Conservation (phyloP, 345 rosid genomes). For the Camelina sativa region DNA sequence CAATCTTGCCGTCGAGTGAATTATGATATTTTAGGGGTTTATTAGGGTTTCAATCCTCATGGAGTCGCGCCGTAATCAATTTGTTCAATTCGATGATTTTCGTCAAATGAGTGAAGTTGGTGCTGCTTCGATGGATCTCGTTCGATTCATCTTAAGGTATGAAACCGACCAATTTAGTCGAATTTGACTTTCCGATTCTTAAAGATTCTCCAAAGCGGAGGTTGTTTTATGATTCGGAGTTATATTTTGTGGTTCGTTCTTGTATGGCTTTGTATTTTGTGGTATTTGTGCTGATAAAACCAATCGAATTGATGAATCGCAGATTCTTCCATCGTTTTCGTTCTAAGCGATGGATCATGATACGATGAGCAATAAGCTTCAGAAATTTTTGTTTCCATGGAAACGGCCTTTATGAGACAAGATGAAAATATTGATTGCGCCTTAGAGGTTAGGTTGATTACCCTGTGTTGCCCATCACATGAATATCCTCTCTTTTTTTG, state of each 20-base stretch:
- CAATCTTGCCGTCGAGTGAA: slow-evolving; percentile 13
- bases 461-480: slow-evolving; percentile 4
- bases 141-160: slow-evolving; percentile 76
- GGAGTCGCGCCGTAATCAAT: slow-evolving; percentile 22
- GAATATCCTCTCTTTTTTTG: background rate
- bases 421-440: slow-evolving; percentile 55
- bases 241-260: background rate
- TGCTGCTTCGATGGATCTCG: slow-evolving; percentile 63
- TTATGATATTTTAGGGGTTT: background rate
- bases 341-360: slow-evolving; percentile 54
- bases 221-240: background rate
- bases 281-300: background rate
- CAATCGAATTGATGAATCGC: slow-evolving; percentile 34
- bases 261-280: background rate
- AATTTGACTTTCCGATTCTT: background rate
- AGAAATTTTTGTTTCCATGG: slow-evolving; percentile 60
- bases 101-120: slow-evolving; percentile 60
- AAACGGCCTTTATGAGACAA: slow-evolving; percentile 33
- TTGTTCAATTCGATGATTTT: slow-evolving; percentile 53
- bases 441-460: slow-evolving; percentile 48
- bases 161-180: background rate
- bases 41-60: slow-evolving; percentile 29
- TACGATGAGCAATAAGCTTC: slow-evolving; percentile 57
- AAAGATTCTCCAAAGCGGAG: background rate
- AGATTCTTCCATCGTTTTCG: slow-evolving; percentile 69